phyloP scores from a whole-genome alignment of 345 rosid genomes.

The Alliaria petiolata region DNA sequence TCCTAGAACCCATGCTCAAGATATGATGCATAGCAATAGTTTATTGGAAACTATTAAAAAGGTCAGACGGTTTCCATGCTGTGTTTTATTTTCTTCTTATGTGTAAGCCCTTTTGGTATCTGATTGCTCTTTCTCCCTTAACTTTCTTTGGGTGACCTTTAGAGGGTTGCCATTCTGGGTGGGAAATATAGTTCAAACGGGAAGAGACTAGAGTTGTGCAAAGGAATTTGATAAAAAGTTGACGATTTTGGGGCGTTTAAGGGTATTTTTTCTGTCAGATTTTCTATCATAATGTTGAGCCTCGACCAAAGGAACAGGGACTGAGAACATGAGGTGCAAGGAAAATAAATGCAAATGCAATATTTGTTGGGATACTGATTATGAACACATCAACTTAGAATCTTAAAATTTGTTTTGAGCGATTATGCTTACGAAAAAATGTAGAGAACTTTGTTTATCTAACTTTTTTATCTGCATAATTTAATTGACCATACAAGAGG shows the following conservation, averaged over 20 bases:
- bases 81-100: neutral
- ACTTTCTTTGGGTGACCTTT: neutral
- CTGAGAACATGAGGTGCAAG: slow-evolving; percentile 11
- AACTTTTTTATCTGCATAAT: neutral
- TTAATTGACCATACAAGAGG: neutral
- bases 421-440: neutral
- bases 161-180: neutral
- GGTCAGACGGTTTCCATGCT: slow-evolving; percentile 40
- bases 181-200: neutral
- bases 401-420: neutral
- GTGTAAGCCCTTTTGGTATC: neutral
- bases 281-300: neutral
- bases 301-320: neutral
- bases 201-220: neutral
- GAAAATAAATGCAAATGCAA: neutral
- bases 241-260: neutral
- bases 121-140: neutral
- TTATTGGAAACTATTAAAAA: slow-evolving; percentile 58
- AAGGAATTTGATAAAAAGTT: neutral
- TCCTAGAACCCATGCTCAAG: slow-evolving; percentile 24
- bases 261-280: neutral
- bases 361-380: slow-evolving; percentile 1
- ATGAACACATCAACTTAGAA: neutral
- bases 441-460: neutral
- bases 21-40: slow-evolving; percentile 31